Conservation (phyloP, 2,329 filamentous ascomycete species). For the Verticillium tricorpus region DNA sequence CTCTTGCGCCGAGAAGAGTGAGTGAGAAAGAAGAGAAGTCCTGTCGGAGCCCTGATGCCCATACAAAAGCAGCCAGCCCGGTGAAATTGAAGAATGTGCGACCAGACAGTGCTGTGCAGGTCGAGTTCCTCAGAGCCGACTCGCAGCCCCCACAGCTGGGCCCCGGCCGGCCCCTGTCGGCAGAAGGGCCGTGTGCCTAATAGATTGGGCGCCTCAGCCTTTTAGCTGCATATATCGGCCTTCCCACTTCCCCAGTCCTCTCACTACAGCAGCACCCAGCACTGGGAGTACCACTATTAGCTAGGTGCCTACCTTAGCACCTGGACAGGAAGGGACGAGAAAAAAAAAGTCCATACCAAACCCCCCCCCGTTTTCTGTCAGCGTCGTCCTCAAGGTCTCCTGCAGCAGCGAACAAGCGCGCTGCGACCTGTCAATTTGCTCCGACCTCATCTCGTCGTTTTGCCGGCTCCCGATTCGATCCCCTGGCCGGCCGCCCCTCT, state of each 20-base stretch:
- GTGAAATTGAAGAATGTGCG: too few relatives aligned
- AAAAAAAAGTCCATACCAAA: neutral
- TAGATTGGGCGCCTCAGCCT: neutral
- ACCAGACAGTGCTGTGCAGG: neutral
- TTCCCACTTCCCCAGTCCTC: neutral
- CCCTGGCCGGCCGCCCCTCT: neutral
- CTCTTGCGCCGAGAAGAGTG: too few relatives aligned
- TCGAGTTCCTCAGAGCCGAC: neutral
- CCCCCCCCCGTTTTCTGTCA: neutral
- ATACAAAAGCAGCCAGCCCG: too few relatives aligned
- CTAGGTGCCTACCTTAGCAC: too few relatives aligned
- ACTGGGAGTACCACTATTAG: neutral
- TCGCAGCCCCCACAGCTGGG: neutral
- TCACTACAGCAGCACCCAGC: too few relatives aligned
- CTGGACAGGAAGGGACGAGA: neutral
- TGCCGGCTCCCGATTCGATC: neutral
- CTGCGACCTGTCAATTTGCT: neutral
- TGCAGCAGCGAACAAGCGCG: neutral
- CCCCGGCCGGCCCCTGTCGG: neutral
- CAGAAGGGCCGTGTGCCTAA: neutral
- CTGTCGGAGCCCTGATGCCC: too few relatives aligned
- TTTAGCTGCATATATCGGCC: neutral
- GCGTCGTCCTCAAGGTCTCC: neutral
- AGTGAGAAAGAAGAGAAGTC: too few relatives aligned
- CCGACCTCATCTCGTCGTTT: neutral